These are phyloP conservation scores for Zasmidium citrigriseum DNA, from an alignment of 2,329 filamentous ascomycete species.

Conservation along the genomic window DNA sequence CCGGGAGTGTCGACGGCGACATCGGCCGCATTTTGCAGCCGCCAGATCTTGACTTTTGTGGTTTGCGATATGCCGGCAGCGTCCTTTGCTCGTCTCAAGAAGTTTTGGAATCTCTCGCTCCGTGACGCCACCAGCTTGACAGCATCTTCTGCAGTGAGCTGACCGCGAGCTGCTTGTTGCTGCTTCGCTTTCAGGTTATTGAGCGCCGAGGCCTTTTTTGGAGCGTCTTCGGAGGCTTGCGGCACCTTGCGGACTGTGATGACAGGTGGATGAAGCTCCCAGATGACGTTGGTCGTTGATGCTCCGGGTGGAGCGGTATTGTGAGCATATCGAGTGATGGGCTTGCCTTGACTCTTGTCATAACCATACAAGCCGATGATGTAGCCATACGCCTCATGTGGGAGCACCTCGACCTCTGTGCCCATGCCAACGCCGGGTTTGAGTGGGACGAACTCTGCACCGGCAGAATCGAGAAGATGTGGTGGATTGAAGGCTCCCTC, in stretches of 20 bases:
- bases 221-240: conserved; percentile 34
- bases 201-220: conserved; percentile 41
- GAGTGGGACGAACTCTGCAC: conserved; percentile 65
- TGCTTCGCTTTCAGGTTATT: conserved; percentile 16
- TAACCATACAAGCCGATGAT: conserved; percentile 82
- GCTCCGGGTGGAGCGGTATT: conserved; percentile 66
- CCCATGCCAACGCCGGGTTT: conserved; percentile 64
- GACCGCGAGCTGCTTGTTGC: conserved; percentile 23
- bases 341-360: conserved; percentile 61
- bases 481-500: conserved; percentile 31
- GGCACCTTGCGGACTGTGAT: conserved; percentile 82
- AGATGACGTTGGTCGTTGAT: conserved; percentile 67
- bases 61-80: conserved; percentile 66
- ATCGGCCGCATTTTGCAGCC: conserved; percentile 53
- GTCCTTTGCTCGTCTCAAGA: conserved; percentile 72
- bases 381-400: conserved; percentile 77
- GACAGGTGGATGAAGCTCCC: conserved; percentile 81
- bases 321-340: conserved; percentile 75
- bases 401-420: conserved; percentile 77
- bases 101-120: conserved; percentile 69
- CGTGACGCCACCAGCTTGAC: conserved; percentile 70
- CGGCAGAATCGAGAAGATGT: conserved; percentile 24
- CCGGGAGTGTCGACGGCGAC: conserved; percentile 29
- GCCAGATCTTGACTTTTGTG: conserved; percentile 78
- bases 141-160: conserved; percentile 52